A percentile compares a stretch with the other conserved stretches of the same genome.
phyloP scores from a whole-genome alignment of 352 stramenopile species.

The Pythium coloratum region DNA sequence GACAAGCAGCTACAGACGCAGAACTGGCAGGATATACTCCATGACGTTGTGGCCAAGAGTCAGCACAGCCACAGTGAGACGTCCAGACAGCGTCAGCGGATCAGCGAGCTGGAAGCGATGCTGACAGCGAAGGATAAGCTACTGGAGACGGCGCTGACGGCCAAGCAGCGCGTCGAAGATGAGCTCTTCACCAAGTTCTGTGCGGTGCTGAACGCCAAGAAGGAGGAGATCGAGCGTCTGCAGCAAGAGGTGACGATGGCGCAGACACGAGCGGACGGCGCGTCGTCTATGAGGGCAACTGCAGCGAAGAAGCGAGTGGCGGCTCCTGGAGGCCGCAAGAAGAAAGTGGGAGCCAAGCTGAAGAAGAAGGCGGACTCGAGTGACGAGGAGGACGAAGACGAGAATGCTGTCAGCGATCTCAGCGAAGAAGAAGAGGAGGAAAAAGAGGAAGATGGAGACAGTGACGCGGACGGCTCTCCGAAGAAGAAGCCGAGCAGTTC shows the following conservation, averaged over 20 bases:
- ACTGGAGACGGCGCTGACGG: constrained; percentile 38
- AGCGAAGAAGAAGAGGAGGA: constrained; percentile 19
- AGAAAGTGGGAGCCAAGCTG: constrained; percentile 35
- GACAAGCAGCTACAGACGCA: constrained; percentile 9
- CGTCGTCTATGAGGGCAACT: background rate
- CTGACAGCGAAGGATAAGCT: constrained; percentile 45
- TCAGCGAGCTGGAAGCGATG: constrained; percentile 36
- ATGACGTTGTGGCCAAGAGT: constrained; percentile 28
- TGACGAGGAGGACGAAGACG: constrained; percentile 27
- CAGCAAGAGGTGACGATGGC: constrained; percentile 33
- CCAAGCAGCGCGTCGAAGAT: constrained; percentile 50
- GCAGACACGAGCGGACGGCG: background rate
- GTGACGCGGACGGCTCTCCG: constrained; percentile 5
- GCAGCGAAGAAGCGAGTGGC: constrained; percentile 17
- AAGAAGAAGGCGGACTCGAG: constrained; percentile 21
- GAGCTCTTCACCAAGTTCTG: constrained; percentile 47
- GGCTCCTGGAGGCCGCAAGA: constrained; percentile 19
- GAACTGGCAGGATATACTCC: constrained; percentile 36
- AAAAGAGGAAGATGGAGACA: constrained; percentile 11
- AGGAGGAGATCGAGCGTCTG: constrained; percentile 54
- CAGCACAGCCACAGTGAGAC: constrained; percentile 14
- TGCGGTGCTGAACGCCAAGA: constrained; percentile 58
- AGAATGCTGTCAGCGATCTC: constrained; percentile 18
- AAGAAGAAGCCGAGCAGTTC: background rate
- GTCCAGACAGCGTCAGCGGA: constrained; percentile 21